Conservation (phyloP, 73 alveolate species). For the Tetrahymena malaccensis region DNA sequence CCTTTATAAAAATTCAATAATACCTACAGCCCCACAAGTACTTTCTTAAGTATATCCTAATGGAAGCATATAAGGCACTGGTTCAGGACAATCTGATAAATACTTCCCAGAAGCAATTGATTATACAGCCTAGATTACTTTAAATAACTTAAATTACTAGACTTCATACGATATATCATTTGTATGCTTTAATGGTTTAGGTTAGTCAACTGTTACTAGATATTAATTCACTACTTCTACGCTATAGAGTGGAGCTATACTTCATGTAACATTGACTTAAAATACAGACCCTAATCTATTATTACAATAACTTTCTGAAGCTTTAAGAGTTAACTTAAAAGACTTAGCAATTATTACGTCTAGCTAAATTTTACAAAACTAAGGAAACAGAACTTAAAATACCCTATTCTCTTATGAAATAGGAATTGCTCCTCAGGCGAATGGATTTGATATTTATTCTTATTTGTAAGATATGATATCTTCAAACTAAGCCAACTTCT, state of each 20-base stretch:
- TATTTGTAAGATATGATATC: not conserved
- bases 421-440: not conserved
- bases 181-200: not conserved
- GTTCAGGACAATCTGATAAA: not conserved
- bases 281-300: not conserved
- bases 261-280: not conserved
- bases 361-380: not conserved
- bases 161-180: not conserved
- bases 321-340: not conserved
- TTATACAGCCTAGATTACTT: not conserved
- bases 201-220: not conserved
- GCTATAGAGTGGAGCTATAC: not conserved
- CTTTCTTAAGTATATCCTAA: not conserved
- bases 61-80: not conserved
- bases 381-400: not conserved
- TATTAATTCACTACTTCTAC: not conserved
- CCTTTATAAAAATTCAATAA: not conserved
- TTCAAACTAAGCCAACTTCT: not conserved
- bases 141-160: not conserved
- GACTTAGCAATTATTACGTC: not conserved
- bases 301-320: not conserved
- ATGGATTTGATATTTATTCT: not conserved
- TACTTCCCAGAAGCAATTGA: not conserved
- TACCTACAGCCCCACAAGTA: not conserved
- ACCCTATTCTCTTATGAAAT: not conserved